Evolutionary conservation across 192 early-diverging fungal species (phyloP).

Genomic region (Entrophospora sp.): DNA sequence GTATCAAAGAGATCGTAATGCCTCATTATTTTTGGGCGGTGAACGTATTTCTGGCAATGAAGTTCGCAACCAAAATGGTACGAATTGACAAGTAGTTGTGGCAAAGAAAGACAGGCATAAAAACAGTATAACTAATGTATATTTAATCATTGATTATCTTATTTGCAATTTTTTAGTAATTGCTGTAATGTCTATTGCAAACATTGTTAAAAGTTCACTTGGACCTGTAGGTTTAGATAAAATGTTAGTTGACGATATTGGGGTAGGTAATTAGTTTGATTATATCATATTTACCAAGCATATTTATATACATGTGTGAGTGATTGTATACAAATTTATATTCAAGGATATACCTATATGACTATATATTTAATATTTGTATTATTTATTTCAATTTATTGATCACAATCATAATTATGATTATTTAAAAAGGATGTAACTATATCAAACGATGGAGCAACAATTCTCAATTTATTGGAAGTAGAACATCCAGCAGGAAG

Average conservation of each 20-base stretch:
- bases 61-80: conserved; percentile 93
- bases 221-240: conserved; percentile 99
- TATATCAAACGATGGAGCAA: conserved; percentile 99
- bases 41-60: conserved; percentile 83
- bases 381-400: not conserved
- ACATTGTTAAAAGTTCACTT: conserved; percentile 97
- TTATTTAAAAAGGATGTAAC: conserved; percentile 76
- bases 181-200: conserved; percentile 90
- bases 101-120: no score
- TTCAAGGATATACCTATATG: no score
- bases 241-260: conserved; percentile 99
- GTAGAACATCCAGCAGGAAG: conserved; percentile 97
- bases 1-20: conserved; percentile 36
- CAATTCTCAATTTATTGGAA: conserved; percentile 92
- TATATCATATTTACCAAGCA: no score
- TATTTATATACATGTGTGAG: no score
- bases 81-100: no score
- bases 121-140: not conserved
- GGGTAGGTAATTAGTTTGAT: no score
- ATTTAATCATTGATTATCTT: conserved; percentile 13
- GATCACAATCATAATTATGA: not conserved
- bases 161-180: conserved; percentile 57
- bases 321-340: no score
- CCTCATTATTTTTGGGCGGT: conserved; percentile 75
- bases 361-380: no score